Percentiles rank a stretch among this genome's conserved stretches.
phyloP scores from a whole-genome alignment of 1,139 yeast species.

The Blastobotrys buckinghamii region DNA sequence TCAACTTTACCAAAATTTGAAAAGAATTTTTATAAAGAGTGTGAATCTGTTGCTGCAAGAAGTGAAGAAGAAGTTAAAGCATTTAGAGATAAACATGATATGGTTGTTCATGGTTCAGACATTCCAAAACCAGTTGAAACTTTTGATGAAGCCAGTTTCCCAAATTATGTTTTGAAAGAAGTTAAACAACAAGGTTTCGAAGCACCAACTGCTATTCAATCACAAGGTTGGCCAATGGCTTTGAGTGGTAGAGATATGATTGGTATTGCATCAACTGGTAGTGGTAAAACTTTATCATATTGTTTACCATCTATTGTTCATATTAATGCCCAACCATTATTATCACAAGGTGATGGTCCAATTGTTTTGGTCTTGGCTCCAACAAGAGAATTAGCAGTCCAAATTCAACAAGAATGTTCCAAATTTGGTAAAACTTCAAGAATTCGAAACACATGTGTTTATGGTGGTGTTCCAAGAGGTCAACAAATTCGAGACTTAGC shows the following conservation, averaged over 20 bases:
- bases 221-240: conserved; percentile 99
- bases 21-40: conserved; percentile 89
- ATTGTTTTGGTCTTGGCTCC: conserved; percentile 85
- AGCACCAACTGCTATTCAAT: conserved; percentile 91
- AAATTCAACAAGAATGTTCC: conserved; percentile 63
- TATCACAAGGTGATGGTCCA: conserved; percentile 94
- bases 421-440: conserved; percentile 61
- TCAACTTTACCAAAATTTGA: conserved; percentile 81
- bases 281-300: conserved; percentile 93
- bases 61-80: conserved; percentile 61
- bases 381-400: conserved; percentile 79
- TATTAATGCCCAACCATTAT: conserved; percentile 82
- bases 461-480: conserved; percentile 54
- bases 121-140: conserved; percentile 92
- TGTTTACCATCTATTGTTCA: conserved; percentile 75
- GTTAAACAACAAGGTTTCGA: conserved; percentile 91
- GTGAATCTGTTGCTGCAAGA: conserved; percentile 70
- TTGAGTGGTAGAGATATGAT: conserved; percentile 76
- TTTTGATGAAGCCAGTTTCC: conserved; percentile 97
- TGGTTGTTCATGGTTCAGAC: conserved; percentile 77
- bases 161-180: conserved; percentile 84
- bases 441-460: conserved; percentile 54
- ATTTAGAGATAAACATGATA: conserved; percentile 78
- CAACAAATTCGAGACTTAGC: conserved; percentile 49
- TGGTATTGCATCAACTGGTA: conserved; percentile 93